phyloP scores from a whole-genome alignment of 345 rosid genomes.

The Hevea brasiliensis region DNA sequence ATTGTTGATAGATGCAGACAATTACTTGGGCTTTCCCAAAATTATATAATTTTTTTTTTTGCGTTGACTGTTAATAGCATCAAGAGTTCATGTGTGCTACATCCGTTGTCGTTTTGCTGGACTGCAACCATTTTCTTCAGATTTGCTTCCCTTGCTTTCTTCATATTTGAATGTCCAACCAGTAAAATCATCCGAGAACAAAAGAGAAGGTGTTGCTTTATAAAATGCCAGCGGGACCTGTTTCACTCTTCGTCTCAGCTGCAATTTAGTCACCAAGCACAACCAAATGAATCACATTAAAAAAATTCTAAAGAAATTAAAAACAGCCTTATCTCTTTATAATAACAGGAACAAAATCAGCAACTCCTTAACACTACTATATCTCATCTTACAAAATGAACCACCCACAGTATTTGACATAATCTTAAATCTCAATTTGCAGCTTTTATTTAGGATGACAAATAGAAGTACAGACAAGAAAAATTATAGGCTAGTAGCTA shows the following conservation, averaged over 20 bases:
- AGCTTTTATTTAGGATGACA: too few relatives aligned
- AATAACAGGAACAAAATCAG: not conserved
- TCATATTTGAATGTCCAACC: conserved; percentile 72
- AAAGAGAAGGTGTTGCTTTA: conserved; percentile 51
- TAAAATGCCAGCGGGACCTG: conserved; percentile 89
- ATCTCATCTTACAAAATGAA: too few relatives aligned
- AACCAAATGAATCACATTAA: not conserved
- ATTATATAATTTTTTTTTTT: too few relatives aligned
- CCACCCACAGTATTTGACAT: too few relatives aligned
- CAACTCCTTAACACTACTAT: not conserved
- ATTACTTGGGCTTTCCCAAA: too few relatives aligned
- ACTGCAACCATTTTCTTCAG: conserved; percentile 16
- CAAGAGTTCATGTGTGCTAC: conserved; percentile 35
- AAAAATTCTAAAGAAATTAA: not conserved
- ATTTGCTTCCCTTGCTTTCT: conserved; percentile 17
- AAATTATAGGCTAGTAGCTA: too few relatives aligned
- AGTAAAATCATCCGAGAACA: conserved; percentile 74
- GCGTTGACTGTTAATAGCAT: too few relatives aligned
- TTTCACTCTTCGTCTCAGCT: conserved; percentile 81
- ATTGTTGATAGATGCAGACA: too few relatives aligned
- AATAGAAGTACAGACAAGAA: too few relatives aligned
- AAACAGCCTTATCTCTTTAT: not conserved
- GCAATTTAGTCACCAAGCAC: conserved; percentile 21
- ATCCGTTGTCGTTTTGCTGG: conserved; percentile 41
- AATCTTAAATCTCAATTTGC: too few relatives aligned